These are phyloP conservation scores for Mortierella sp. DNA, from an alignment of 371 early-diverging fungal species.

Conservation along the genomic window DNA sequence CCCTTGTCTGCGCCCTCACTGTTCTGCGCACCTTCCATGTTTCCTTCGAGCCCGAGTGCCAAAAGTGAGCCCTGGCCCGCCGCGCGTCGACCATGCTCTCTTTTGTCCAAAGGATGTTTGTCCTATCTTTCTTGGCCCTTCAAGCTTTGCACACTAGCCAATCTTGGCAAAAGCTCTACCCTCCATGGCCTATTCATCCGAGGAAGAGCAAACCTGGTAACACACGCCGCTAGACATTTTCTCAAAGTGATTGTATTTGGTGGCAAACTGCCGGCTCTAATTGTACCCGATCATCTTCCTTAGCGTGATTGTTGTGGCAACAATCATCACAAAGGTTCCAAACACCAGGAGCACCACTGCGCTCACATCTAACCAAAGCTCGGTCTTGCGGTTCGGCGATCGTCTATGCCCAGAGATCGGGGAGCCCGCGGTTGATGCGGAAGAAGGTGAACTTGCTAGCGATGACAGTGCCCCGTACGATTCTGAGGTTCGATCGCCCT, in stretches of 20 bases:
- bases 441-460: conserved; percentile 2
- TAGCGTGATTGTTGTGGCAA: conserved; percentile 52
- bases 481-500: no score
- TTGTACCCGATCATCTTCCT: conserved; percentile 29
- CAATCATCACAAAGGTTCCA: conserved; percentile 60
- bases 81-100: no score
- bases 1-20: no score
- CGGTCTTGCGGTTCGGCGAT: conserved; percentile 15
- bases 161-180: background rate
- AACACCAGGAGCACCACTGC: conserved; percentile 54
- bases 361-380: conserved; percentile 46
- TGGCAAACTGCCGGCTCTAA: background rate
- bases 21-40: no score
- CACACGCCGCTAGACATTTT: background rate
- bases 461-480: conserved; percentile 13
- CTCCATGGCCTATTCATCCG: background rate
- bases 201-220: background rate
- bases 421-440: conserved; percentile 1
- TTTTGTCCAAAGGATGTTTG: background rate
- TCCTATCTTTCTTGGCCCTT: background rate
- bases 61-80: no score
- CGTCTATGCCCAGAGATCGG: background rate
- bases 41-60: no score
- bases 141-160: background rate
- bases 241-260: background rate